Evolutionary conservation across 495 filamentous ascomycete species (phyloP), one percentile per base, ranked within the genome.

Genomic region (Aspergillus olivimuriae): DNA sequence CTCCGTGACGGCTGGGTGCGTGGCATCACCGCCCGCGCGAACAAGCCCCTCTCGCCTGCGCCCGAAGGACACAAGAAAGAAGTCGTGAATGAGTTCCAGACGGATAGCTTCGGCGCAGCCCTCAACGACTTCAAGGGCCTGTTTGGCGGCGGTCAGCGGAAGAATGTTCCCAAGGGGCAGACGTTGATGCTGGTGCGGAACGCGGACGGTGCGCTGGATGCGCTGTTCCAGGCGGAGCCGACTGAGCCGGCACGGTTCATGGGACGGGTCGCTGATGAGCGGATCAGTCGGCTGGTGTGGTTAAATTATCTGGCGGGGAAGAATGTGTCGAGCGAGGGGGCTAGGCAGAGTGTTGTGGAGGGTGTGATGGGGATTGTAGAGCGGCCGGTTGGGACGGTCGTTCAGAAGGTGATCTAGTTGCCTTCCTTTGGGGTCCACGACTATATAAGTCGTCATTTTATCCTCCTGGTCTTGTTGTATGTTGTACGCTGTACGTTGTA

Each of bases 1-100:
- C 57, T 98, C 48, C 76, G 89, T 23, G 92, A 98, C 58, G 91
- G 86, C 0, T 95, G 86, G 72, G 86, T 97, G 16, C 76, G 87
- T 2, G 83, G 84, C 14, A 83, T 98, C 49, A 84, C 86, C 23
- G 78, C 72, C 2, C 76, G 84, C n/a, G 81, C 80, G 14, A 70
- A 68, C 49, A 66, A 69, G 37, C 63, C 60, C 0, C 49, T 48
- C 20, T 58, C 54, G 22, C 62, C 61, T 43, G 12, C 53, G 3
- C 35, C 50, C 16, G 49, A 43, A 4, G 48, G 10, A 1, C 31
- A 34, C 15, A 34, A 34, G 33, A 16, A 14, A 18, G 18, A 43
- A 28, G 44, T 34, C 21, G 33, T 12, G 17, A 55, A 60, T 12
- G 74, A 77, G 43, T 83, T 74, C 54, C 72, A 79, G 28, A 84